phyloP scores from a whole-genome alignment of 306 rosid genomes.

The Corylus avellana region DNA sequence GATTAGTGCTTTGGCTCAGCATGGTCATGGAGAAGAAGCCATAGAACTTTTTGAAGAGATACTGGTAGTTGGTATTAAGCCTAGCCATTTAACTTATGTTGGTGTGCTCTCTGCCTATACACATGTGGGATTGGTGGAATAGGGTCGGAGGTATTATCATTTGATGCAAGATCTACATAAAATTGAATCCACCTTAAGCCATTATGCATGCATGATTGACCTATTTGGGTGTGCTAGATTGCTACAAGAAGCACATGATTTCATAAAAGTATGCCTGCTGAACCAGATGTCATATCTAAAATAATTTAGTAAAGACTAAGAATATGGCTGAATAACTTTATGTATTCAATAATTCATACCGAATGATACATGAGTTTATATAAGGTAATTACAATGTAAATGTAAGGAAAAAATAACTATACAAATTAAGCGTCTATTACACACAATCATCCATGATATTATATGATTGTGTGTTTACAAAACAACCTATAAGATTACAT shows the following conservation, averaged over 20 bases:
- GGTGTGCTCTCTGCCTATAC: slow-evolving; percentile 87
- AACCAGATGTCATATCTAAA: slow-evolving; percentile 57
- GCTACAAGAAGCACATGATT: slow-evolving; percentile 71
- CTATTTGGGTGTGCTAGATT: slow-evolving; percentile 83
- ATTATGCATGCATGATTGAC: slow-evolving; percentile 81
- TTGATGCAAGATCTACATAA: slow-evolving; percentile 66
- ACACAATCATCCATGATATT: no score
- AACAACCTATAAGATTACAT: no score
- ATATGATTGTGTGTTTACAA: no score
- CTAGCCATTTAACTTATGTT: slow-evolving; percentile 81
- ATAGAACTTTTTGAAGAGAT: slow-evolving; percentile 75
- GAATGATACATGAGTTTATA: no score
- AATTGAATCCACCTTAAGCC: slow-evolving; percentile 78
- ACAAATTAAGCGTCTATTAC: no score
- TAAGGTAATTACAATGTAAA: no score
- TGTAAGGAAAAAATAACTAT: no score
- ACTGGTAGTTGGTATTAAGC: slow-evolving; percentile 60
- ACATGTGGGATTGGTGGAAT: slow-evolving; percentile 73
- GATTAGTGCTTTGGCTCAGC: slow-evolving; percentile 84
- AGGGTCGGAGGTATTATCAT: slow-evolving; percentile 65
- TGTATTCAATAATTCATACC: no score
- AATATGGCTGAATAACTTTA: no score
- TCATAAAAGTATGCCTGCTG: slow-evolving; percentile 67
- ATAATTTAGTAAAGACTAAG: no score
- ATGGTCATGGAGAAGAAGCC: slow-evolving; percentile 85